phyloP scores from a whole-genome alignment of 2,329 filamentous ascomycete species.

The Thelonectria olida region DNA sequence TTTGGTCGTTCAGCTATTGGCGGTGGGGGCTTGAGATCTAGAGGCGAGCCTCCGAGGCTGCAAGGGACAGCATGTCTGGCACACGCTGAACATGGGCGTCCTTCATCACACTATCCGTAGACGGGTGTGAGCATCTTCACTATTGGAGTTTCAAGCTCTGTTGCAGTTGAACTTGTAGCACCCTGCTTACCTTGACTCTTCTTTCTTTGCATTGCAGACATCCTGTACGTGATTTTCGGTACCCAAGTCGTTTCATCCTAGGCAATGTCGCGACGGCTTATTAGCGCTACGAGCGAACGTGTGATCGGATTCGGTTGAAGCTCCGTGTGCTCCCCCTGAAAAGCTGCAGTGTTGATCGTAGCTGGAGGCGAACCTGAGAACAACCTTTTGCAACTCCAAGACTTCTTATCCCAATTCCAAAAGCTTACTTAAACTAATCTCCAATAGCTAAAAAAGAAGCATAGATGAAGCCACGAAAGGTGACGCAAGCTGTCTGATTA shows the following conservation, averaged over 20 bases:
- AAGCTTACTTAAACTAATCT: background rate
- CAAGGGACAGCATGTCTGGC: background rate
- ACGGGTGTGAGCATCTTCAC: no score
- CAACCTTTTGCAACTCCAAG: no score
- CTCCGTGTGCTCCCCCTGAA: background rate
- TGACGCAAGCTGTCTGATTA: background rate
- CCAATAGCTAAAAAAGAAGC: background rate
- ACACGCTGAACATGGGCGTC: background rate
- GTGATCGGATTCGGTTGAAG: no score
- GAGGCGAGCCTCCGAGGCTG: background rate
- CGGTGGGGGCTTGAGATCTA: background rate
- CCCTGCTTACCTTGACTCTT: constrained; percentile 16
- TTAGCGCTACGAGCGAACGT: background rate
- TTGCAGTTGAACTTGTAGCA: no score
- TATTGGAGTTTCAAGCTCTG: no score
- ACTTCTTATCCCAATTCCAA: background rate
- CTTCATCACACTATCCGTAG: background rate
- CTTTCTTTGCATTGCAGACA: constrained; percentile 18
- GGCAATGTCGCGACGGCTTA: background rate
- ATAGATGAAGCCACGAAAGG: background rate
- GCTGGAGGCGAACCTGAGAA: no score
- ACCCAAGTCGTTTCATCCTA: constrained; percentile 18
- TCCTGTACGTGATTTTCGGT: constrained; percentile 18
- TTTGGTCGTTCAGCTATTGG: background rate
- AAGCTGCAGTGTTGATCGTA: no score